Base-by-base conservation (phyloP, 192 early-diverging fungal species). In the Podochytrium sp. region DNA sequence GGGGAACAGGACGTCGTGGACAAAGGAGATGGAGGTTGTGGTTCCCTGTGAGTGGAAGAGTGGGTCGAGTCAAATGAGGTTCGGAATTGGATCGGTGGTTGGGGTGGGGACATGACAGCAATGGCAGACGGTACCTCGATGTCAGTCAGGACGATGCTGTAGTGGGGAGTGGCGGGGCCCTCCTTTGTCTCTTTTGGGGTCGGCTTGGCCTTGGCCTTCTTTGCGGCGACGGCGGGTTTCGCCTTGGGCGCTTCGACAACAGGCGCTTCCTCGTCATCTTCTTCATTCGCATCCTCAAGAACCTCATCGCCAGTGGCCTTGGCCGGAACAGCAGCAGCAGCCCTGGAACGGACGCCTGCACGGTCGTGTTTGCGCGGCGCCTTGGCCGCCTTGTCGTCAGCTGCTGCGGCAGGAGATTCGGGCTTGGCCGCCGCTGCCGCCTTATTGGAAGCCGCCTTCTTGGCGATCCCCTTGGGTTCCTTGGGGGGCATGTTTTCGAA, bases 21-120 rank as follows among this genome's bases (percentile, higher is more conserved):
- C 96, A 86, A 98, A 99, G 29, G 94, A 78, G 43, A 99, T 96
- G 20, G 96, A 95, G 1, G 95, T 97, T 4, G 95, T 98, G 1
- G 97, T 99, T 20, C 97, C 96, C 79, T 98, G 58, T 12, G n/a
- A 16, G 37, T 57, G 60, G 14, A 62, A 39, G 60, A 30, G 18
- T 16, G 14, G 55, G n/a, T n/a, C n/a, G n/a, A n/a, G n/a, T n/a
- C n/a, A n/a, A n/a, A n/a, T n/a, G n/a, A n/a, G n/a, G n/a, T n/a
- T n/a, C n/a, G n/a, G n/a, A n/a, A n/a, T n/a, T n/a, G n/a, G n/a
- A n/a, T n/a, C 20, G 23, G 23, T 57, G 30, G 29, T 33, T 0
- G 59, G 59, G 33, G 59, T 6, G 27, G 33, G 35, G n/a, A n/a
- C n/a, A n/a, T n/a, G n/a, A n/a, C n/a, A n/a, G n/a, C n/a, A n/a